Evolutionary conservation across 2,329 filamentous ascomycete genomes (phyloP).

Genomic region (Sporothrix mexicana): DNA sequence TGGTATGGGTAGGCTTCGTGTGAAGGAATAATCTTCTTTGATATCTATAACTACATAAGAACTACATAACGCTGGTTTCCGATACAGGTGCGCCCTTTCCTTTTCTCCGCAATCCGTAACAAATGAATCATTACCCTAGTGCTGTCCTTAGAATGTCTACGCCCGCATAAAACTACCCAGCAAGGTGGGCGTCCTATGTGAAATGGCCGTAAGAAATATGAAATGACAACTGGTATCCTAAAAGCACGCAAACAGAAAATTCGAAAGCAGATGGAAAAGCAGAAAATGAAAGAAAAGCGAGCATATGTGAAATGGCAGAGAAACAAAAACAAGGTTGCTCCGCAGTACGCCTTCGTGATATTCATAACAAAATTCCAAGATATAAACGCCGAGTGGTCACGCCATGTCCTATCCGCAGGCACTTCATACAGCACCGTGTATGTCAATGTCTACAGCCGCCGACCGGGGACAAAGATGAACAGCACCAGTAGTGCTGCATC

Average conservation of each 20-base stretch:
- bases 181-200: not conserved
- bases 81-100: not conserved
- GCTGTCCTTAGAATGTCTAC: slow-evolving; percentile 1
- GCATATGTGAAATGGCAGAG: not conserved
- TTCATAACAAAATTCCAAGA: slow-evolving; percentile 21
- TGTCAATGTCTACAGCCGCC: slow-evolving; percentile 64
- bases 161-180: not conserved
- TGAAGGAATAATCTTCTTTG: not conserved
- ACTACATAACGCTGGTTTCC: not conserved
- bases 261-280: slow-evolving; percentile 20
- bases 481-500: slow-evolving; percentile 84
- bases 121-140: too few species aligned
- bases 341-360: slow-evolving; percentile 26
- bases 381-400: slow-evolving; percentile 4
- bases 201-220: not conserved
- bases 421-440: not conserved
- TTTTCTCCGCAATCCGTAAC: not conserved
- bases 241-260: slow-evolving; percentile 28
- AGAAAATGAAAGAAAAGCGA: slow-evolving; percentile 18
- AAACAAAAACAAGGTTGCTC: not conserved
- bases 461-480: slow-evolving; percentile 95
- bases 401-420: not conserved
- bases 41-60: slow-evolving; percentile 22
- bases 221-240: slow-evolving; percentile 35
- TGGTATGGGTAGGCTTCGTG: too few species aligned